Conservation (phyloP, 176 grass and related monocot genomes). For the Cenchrus americanus region DNA sequence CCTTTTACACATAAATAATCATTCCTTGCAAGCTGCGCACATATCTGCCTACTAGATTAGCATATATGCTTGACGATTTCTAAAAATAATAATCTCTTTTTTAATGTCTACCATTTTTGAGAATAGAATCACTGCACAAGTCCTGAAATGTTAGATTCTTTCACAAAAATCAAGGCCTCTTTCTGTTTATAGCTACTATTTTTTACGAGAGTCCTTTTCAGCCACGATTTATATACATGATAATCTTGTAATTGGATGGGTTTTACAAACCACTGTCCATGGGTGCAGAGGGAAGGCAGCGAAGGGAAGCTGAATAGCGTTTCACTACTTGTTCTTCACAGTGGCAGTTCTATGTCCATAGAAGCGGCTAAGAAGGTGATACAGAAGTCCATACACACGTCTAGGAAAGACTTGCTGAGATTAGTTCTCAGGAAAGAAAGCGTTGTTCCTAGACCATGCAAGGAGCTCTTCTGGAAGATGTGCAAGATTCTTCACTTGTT, state of each 20-base stretch:
- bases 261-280: not conserved
- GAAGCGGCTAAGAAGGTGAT: slow-evolving; percentile 45
- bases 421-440: slow-evolving; percentile 57
- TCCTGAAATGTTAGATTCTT: not conserved
- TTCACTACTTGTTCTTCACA: slow-evolving; percentile 45
- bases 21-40: not conserved
- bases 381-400: slow-evolving; percentile 21
- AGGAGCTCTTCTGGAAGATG: slow-evolving; percentile 91
- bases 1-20: not conserved
- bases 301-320: slow-evolving; percentile 71
- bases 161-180: not conserved
- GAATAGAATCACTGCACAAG: not conserved
- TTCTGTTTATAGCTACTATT: not conserved
- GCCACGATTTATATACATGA: not conserved
- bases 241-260: not conserved
- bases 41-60: not conserved
- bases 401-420: slow-evolving; percentile 59
- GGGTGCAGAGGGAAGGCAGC: slow-evolving; percentile 59
- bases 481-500: slow-evolving; percentile 73
- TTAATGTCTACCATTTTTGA: not conserved
- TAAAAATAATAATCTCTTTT: not conserved
- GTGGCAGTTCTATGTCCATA: slow-evolving; percentile 45
- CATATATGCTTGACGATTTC: not conserved
- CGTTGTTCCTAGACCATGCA: slow-evolving; percentile 68
- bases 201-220: not conserved